These are phyloP conservation scores for Trichoderma hamatum DNA, from an alignment of 2,329 filamentous ascomycete species.

Conservation along the genomic window DNA sequence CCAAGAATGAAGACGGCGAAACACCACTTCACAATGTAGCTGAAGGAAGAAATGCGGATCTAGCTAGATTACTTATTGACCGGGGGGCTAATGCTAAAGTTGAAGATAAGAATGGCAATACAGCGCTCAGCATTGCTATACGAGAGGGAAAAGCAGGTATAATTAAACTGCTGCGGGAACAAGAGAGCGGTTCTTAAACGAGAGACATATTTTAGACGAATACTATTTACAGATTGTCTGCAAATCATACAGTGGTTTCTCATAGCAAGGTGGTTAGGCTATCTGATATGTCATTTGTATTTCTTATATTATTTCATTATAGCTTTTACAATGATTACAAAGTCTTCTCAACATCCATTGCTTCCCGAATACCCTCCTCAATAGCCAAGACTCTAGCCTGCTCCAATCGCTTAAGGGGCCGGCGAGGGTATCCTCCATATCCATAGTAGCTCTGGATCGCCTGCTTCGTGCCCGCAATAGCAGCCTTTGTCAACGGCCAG, in stretches of 20 bases:
- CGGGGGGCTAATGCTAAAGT: too few species aligned
- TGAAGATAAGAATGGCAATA: too few species aligned
- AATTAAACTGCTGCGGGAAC: too few species aligned
- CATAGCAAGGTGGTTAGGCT: neutral
- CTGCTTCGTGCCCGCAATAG: constrained; percentile 84
- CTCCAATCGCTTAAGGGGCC: constrained; percentile 69
- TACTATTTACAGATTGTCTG: too few species aligned
- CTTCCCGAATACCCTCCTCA: constrained; percentile 60
- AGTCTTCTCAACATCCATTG: constrained; percentile 66
- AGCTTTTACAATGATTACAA: constrained; percentile 38
- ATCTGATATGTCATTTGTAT: too few species aligned
- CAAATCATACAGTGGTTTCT: too few species aligned
- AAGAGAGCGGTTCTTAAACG: too few species aligned
- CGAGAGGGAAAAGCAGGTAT: too few species aligned
- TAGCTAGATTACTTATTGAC: neutral
- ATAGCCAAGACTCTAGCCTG: constrained; percentile 57
- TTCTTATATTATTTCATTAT: neutral
- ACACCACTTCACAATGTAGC: neutral
- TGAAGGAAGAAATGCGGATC: too few species aligned
- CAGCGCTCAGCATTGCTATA: too few species aligned
- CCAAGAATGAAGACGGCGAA: too few species aligned
- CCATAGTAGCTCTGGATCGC: constrained; percentile 80
- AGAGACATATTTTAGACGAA: too few species aligned
- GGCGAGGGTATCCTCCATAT: constrained; percentile 76
- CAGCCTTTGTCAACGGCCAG: constrained; percentile 81